phyloP scores from a whole-genome alignment of 352 stramenopile species.

The Phytophthora macrochlamydospora region DNA sequence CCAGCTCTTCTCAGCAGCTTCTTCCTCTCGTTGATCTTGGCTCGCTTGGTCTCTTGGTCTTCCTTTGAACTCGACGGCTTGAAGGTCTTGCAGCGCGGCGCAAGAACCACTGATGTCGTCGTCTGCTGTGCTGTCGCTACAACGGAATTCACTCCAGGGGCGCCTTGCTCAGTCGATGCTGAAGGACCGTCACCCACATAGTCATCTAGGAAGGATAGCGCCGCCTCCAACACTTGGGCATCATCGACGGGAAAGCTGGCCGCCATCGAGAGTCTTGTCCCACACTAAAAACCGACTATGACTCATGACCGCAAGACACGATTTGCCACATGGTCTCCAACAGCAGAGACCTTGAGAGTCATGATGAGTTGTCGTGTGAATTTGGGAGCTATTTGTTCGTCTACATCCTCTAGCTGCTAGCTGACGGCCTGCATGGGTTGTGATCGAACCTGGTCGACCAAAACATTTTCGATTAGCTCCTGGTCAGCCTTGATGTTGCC shows the following conservation, averaged over 20 bases:
- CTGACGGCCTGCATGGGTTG: conserved; percentile 3
- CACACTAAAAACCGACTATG: neutral
- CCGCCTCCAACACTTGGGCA: conserved; percentile 11
- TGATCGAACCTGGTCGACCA: conserved; percentile 15
- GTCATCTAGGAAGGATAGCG: conserved; percentile 30
- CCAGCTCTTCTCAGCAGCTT: conserved; percentile 22
- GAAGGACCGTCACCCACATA: neutral
- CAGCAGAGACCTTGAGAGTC: no score
- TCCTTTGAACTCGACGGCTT: conserved; percentile 1
- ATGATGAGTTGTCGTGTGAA: no score
- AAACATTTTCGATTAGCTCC: conserved; percentile 29
- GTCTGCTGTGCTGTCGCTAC: neutral
- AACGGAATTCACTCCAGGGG: neutral
- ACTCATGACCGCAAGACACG: neutral
- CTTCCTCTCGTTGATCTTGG: conserved; percentile 19
- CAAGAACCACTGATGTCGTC: neutral
- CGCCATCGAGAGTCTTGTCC: neutral
- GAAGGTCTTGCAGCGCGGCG: conserved; percentile 1
- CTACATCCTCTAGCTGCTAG: neutral
- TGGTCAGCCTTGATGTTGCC: conserved; percentile 36
- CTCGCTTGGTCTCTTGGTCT: conserved; percentile 9
- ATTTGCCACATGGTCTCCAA: neutral
- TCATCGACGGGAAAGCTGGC: conserved; percentile 13
- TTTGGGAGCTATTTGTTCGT: no score
- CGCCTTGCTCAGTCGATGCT: neutral